Base-by-base conservation (phyloP, 2,329 filamentous ascomycete species). In the Colletotrichum musae region DNA sequence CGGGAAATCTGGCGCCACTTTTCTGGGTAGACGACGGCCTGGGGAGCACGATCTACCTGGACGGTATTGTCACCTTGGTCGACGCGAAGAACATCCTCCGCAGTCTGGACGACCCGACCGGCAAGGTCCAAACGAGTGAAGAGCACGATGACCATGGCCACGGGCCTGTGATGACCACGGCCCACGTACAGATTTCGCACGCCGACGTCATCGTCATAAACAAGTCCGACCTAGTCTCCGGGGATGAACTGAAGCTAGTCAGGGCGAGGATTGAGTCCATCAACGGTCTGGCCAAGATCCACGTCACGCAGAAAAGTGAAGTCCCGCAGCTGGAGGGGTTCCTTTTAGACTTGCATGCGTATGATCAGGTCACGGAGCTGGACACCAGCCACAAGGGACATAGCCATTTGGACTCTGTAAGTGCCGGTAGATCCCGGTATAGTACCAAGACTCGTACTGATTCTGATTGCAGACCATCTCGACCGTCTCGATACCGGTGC, bases 21-120 rank as follows among this genome's bases (percentile, higher is more conserved):
- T 99, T 99, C 83, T 99, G 96, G 96, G 92, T 99, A 28, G 96
- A 99, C 75, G 95, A 98, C 73, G 96, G 95, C 0, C 87, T 99
- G 3, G 95, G 94, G 7, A 97, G 95, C 80, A 95, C 92, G 45
- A 98, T 99, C 75, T 99, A 97, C 79, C 89, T 99, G 0, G 96
- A 99, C 77, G 96, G 96, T 2, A 97, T 99, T 65, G 95, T 98
- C 54, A 98, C 96, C 0, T 85, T 99, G 1, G 94, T 99, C 21
- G 96, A 99, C 79, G 95, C 95, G 39, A 97, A 96, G 82, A 98
- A 98, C 75, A 93, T 99, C 24, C 80, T 97, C 4, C 90, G 87
- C 72, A 93, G 90, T 74, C 86, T 99, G 2, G 93, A 98, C 72
- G 93, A 97, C 64, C 87, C 89, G 4, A 79, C 85, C 0, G 86